Base-by-base conservation (phyloP, 2,329 filamentous ascomycete species). In the Xylaria digitata region DNA sequence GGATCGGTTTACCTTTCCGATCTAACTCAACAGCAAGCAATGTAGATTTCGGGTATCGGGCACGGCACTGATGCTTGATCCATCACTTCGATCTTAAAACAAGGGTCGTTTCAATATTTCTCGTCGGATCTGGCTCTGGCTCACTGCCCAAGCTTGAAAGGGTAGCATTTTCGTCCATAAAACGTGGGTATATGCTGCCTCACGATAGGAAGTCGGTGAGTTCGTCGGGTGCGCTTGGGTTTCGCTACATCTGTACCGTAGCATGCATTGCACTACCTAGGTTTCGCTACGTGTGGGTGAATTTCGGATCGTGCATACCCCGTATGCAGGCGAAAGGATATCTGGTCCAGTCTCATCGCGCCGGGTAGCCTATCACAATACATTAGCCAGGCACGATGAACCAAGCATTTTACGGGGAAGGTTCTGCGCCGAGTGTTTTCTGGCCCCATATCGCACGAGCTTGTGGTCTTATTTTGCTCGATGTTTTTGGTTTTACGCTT, bases 1-100 rank as follows among this genome's bases (percentile, higher is more conserved):
- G 62, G 69, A 62, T 63, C 69, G 67, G 67, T 49, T 62, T 58
- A 21, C 37, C 30, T 19, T 62, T 43, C 69, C 69, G 69, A 71
- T 71, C 69, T 58, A 54, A 56, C 3, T 21, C 34, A 65, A 61
- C 54, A 63, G 46, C 46, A 43, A 63, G 37, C n/a, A 63, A 52
- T 43, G 61, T 32, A 65, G 66, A 69, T 67, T 65, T 71, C 67
- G 69, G 69, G 61, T 69, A 69, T 69, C 65, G 65, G 62, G 57
- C 66, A 37, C 26, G 48, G 40, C 55, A 26, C 40, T 46, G 30
- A 58, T 53, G 45, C 17, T 45, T 53, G 48, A 32, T 23, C 50
- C 23, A 15, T 46, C 46, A 50, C 53, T 42, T 65, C 46, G 53
- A 58, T 59, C 58, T 53, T 19, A 30, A 3, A 26, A 40, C 37